Percentiles rank a stretch among this genome's conserved stretches.
phyloP scores from a whole-genome alignment of 1,284 basidiomycete genomes.

The Termitomyces sp. region DNA sequence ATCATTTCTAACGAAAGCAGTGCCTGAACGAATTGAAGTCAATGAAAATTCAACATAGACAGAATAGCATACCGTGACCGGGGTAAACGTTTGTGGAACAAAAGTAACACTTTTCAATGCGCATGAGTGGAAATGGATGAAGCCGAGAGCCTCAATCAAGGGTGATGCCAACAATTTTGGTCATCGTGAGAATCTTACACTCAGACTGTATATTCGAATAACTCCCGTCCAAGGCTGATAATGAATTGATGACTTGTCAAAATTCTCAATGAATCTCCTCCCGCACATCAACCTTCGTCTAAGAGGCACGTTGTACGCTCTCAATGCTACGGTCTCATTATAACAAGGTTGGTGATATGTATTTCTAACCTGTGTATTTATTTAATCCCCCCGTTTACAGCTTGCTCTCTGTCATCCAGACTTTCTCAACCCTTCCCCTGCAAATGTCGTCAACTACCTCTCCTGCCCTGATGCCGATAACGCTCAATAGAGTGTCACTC shows the following conservation, averaged over 20 bases:
- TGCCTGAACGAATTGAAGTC: constrained; percentile 41
- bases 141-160: not conserved
- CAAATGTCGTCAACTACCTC: constrained; percentile 43
- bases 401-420: constrained; percentile 5
- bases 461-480: constrained; percentile 43
- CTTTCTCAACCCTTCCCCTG: constrained; percentile 4
- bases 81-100: constrained; percentile 95
- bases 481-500: constrained; percentile 52
- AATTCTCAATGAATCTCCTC: not conserved
- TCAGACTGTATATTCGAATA: no score
- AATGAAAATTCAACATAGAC: not conserved
- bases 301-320: not conserved
- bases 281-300: not conserved
- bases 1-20: constrained; percentile 95
- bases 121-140: constrained; percentile 40
- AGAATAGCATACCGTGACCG: constrained; percentile 66
- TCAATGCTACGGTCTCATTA: not conserved
- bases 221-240: no score
- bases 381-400: not conserved
- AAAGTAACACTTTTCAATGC: constrained; percentile 88
- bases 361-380: not conserved
- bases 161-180: constrained; percentile 4
- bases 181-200: constrained; percentile 7
- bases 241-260: no score
- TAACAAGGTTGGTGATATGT: not conserved